Evolutionary conservation across 2,329 filamentous ascomycete genomes (phyloP), one percentile per base, ranked within the genome.

Genomic region (Colletotrichum neosansevieriae): DNA sequence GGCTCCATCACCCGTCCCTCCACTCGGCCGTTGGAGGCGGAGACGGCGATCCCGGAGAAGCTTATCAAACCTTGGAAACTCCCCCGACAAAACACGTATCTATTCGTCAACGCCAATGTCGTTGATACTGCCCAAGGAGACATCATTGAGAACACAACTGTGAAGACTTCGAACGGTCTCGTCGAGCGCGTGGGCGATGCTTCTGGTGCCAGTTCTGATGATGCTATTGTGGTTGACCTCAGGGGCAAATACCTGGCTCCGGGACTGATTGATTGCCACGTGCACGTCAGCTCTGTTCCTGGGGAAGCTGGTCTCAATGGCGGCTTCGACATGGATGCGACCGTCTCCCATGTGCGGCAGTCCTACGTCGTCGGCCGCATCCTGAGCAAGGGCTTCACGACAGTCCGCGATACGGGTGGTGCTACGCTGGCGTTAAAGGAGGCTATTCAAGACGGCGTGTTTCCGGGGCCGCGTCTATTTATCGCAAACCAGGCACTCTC

Each of bases 371-470:
- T 78, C 65, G 69, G 75, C 10, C 80, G 86, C 64, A 89, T 88
- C 77, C 80, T 90, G 0, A 75, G 77, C 45, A 81, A 87, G 17
- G 88, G 88, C 1, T 90, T 89, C 76, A 90, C 88, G 1, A 85
- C 80, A 2, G 80, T 87, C 3, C 82, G 88, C 3, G 88, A 90
- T 73, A 87, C 84, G 38, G 88, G 87, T 0, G 88, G 88, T 4
- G 87, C 87, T 1, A 79, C 80, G 0, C 75, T 85, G 0, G 84
- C 87, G 1, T 77, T 90, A 17, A 86, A 86, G 70, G 80, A 89
- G 71, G 86, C 88, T 1, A 80, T 89, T 15, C 81, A 79, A 1
- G 86, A 90, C n/a, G 82, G 83, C 2, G 79, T 89, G 0, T 81
- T 86, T 44, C 82, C 83, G 1, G 88, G 87, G 0, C 88, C 87